A percentile compares a stretch with the other conserved stretches of the same genome.
Evolutionary conservation across 2,329 filamentous ascomycete genomes (phyloP).

Genomic region (Metarhizium brunneum): DNA sequence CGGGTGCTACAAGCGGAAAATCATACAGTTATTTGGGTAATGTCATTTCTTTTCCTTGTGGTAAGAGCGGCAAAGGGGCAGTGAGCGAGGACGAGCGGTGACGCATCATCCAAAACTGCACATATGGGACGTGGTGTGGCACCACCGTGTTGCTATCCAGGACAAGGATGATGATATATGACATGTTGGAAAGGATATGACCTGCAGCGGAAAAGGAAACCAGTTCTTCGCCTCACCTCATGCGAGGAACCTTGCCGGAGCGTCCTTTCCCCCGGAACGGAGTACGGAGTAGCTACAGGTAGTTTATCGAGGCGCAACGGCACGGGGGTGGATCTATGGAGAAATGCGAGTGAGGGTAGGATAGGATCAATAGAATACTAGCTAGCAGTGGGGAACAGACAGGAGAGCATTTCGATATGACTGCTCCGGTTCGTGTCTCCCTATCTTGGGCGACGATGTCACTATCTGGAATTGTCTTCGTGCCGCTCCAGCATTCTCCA

Average conservation of each 20-base stretch:
- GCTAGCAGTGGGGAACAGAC: too few species aligned
- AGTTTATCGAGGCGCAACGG: neutral
- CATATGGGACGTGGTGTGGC: neutral
- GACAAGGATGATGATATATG: neutral
- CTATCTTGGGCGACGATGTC: neutral
- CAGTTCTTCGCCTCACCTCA: too few species aligned
- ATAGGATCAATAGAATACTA: too few species aligned
- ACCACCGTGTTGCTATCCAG: neutral
- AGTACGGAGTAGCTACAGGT: too few species aligned
- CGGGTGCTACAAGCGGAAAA: slow-evolving; percentile 18
- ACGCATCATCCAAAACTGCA: neutral
- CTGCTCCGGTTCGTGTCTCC: neutral
- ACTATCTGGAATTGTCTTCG: neutral
- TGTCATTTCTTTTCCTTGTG: neutral
- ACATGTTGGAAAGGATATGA: neutral
- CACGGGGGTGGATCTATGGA: neutral
- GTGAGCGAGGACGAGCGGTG: neutral
- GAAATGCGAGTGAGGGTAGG: too few species aligned
- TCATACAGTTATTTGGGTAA: neutral
- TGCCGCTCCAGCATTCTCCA: neutral
- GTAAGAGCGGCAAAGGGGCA: neutral
- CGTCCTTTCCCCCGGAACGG: too few species aligned
- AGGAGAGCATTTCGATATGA: neutral
- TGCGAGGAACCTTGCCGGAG: too few species aligned
- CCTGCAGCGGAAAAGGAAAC: neutral